phyloP scores from a whole-genome alignment of 1,139 yeast species.

The Wickerhamomyces sp. region DNA sequence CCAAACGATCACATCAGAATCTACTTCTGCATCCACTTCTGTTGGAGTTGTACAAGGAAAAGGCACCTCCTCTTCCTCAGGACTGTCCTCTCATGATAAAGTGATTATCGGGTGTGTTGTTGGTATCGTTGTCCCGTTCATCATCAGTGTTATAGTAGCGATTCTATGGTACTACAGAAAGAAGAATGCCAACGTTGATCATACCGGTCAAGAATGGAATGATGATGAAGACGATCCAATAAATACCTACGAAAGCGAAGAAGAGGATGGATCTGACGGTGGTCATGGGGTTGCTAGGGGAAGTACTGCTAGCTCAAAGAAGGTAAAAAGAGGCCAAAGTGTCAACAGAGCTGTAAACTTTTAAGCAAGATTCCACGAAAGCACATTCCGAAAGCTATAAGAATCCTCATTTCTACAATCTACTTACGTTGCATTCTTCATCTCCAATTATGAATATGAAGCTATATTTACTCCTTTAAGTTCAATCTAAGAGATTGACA shows the following conservation, averaged over 20 bases:
- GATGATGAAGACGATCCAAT: conserved; percentile 18
- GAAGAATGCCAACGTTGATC: conserved; percentile 16
- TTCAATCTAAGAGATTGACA: too few species aligned
- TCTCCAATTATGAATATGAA: neutral
- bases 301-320: neutral
- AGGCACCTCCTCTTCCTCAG: conserved; percentile 4
- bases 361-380: neutral
- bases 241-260: neutral
- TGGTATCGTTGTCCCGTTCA: conserved; percentile 21
- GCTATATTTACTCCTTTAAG: neutral
- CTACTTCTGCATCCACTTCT: conserved; percentile 6
- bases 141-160: conserved; percentile 9
- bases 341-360: conserved; percentile 25
- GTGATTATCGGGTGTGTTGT: conserved; percentile 24
- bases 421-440: neutral
- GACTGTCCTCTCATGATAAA: conserved; percentile 16
- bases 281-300: neutral
- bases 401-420: neutral
- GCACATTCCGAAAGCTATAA: too few species aligned
- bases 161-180: conserved; percentile 19
- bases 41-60: neutral
- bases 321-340: conserved; percentile 7
- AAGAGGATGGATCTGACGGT: conserved; percentile 6
- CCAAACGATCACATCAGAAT: conserved; percentile 11
- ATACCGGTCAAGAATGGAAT: conserved; percentile 25